These are phyloP conservation scores for Chamaecyparis obtusa DNA, from an alignment of 75 land plant genomes.

Conservation along the genomic window DNA sequence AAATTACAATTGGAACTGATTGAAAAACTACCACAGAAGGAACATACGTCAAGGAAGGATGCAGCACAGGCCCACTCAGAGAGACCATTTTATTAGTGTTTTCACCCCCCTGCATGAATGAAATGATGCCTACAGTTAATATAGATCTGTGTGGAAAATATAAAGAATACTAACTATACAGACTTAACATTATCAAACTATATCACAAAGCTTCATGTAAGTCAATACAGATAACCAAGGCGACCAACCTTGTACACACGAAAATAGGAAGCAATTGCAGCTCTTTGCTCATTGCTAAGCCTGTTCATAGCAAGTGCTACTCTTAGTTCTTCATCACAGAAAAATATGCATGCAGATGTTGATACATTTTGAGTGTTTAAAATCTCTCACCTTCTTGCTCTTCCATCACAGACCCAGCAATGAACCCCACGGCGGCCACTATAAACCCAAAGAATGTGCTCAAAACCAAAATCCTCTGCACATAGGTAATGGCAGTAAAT, in stretches of 20 bases:
- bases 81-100: slow-evolving; percentile 77
- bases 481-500: slow-evolving; percentile 3
- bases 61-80: slow-evolving; percentile 66
- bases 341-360: background rate
- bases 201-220: background rate
- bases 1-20: background rate
- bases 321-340: background rate
- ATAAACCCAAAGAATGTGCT: slow-evolving; percentile 95
- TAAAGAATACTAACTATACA: background rate
- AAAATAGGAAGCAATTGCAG: slow-evolving; percentile 85
- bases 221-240: background rate
- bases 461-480: slow-evolving; percentile 98
- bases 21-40: background rate
- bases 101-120: slow-evolving; percentile 70
- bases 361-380: background rate
- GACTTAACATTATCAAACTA: background rate
- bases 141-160: background rate
- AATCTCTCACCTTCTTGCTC: slow-evolving; percentile 78
- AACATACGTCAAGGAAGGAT: slow-evolving; percentile 88
- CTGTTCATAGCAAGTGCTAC: slow-evolving; percentile 30
- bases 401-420: slow-evolving; percentile 99
- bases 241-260: slow-evolving; percentile 74
- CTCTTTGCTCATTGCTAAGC: slow-evolving; percentile 86
- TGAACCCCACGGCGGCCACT: slow-evolving; percentile 99
- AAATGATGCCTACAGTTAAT: slow-evolving; percentile 12